phyloP scores from a whole-genome alignment of 129 eudicot genomes.

The Helianthus tuberosus region DNA sequence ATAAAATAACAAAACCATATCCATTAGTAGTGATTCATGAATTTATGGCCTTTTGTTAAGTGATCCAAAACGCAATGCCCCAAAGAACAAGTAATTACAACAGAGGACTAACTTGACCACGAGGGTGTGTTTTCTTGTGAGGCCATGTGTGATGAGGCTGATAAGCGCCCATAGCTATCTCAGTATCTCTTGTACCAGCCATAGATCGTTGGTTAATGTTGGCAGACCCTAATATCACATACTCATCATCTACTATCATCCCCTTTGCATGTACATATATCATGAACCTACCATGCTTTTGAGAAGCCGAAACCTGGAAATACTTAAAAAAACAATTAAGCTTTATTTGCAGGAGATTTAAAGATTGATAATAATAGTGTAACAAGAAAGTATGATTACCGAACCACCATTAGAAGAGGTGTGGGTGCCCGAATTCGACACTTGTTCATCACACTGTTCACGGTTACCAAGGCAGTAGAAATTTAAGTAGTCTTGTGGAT shows the following conservation, averaged over 20 bases:
- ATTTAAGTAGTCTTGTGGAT: constrained; percentile 83
- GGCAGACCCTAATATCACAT: constrained; percentile 87
- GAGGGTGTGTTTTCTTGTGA: constrained; percentile 60
- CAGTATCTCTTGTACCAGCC: constrained; percentile 98
- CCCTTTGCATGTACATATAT: constrained; percentile 94
- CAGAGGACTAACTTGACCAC: constrained; percentile 64
- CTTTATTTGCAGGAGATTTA: not conserved
- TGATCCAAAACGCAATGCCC: not conserved
- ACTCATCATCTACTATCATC: constrained; percentile 96
- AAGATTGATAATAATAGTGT: not conserved
- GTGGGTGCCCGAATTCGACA: constrained; percentile 32
- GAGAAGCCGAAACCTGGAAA: constrained; percentile 70
- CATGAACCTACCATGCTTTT: constrained; percentile 72
- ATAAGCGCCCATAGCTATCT: constrained; percentile 96
- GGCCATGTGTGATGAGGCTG: constrained; percentile 88
- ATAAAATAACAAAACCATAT: not conserved
- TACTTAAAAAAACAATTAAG: not conserved
- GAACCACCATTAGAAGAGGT: constrained; percentile 43
- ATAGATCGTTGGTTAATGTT: constrained; percentile 91
- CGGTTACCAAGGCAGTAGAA: constrained; percentile 96
- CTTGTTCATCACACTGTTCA: constrained; percentile 46
- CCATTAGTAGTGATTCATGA: not conserved
- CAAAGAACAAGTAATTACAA: not conserved
- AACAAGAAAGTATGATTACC: constrained; percentile 42
- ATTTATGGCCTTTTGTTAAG: not conserved